Percentiles rank a stretch among this genome's conserved stretches.
Conservation (phyloP, 257 asterid genomes). For the Salvia hispanica region DNA sequence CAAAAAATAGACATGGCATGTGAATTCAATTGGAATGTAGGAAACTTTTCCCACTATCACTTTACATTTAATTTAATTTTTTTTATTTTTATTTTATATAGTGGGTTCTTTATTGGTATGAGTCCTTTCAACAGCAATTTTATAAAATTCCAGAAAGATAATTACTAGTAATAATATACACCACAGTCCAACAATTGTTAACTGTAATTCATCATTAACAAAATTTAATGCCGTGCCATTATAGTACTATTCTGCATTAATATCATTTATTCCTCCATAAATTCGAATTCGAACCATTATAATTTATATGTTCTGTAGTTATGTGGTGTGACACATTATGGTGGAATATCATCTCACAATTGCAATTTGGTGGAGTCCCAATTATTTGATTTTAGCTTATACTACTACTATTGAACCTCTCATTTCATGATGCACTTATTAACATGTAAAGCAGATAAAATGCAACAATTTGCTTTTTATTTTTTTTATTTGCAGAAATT, state of each 20-base stretch:
- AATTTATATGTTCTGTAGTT: too few species aligned
- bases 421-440: too few species aligned
- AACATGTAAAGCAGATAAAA: too few species aligned
- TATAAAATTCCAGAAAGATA: background rate
- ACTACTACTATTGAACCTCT: too few species aligned
- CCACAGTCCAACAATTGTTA: background rate
- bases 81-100: background rate
- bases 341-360: too few species aligned
- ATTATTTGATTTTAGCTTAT: background rate
- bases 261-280: background rate
- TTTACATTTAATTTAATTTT: background rate
- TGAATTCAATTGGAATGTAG: too few species aligned
- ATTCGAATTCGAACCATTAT: too few species aligned
- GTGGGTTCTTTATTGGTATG: constrained; percentile 28
- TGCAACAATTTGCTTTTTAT: too few species aligned
- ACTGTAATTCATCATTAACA: constrained; percentile 3
- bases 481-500: constrained; percentile 56
- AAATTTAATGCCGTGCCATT: background rate
- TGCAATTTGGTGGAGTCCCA: too few species aligned
- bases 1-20: too few species aligned
- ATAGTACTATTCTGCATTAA: background rate
- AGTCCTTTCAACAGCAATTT: background rate
- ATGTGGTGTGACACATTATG: too few species aligned
- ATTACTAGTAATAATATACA: background rate
- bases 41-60: too few species aligned